A percentile compares a stretch with the other conserved stretches of the same genome.
phyloP scores from a whole-genome alignment of 306 rosid species.

The Calophaca sinica region DNA sequence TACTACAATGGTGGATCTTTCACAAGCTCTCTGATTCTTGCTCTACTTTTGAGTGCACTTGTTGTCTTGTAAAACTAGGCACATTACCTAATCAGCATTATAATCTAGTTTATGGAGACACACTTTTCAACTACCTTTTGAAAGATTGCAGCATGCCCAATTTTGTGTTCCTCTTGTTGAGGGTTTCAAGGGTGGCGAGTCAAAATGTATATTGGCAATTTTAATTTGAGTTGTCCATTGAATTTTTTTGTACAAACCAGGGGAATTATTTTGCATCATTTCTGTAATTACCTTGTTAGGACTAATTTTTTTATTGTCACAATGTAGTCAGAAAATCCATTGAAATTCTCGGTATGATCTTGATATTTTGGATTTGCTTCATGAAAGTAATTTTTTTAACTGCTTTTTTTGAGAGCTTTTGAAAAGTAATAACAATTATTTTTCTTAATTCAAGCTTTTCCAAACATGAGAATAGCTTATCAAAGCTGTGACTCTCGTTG shows the following conservation, averaged over 20 bases:
- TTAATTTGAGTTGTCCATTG: slow-evolving; percentile 50
- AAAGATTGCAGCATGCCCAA: slow-evolving; percentile 65
- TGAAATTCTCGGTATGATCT: slow-evolving; percentile 7
- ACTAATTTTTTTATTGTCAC: background rate
- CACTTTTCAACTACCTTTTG: slow-evolving; percentile 45
- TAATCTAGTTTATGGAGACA: slow-evolving; percentile 41
- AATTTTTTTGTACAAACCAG: slow-evolving; percentile 57
- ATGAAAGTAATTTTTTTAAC: background rate
- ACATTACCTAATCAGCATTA: slow-evolving; percentile 20
- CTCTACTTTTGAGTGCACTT: slow-evolving; percentile 56
- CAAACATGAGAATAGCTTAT: background rate
- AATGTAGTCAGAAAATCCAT: slow-evolving; percentile 22
- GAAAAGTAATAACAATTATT: no score
- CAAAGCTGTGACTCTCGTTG: no score
- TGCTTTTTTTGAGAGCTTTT: no score
- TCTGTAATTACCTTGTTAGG: slow-evolving; percentile 48
- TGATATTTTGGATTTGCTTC: background rate
- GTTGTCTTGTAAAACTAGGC: slow-evolving; percentile 56
- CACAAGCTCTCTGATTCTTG: slow-evolving; percentile 56
- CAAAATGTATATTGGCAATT: slow-evolving; percentile 54
- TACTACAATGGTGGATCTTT: slow-evolving; percentile 53
- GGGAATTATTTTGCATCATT: slow-evolving; percentile 46
- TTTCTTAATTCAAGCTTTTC: background rate
- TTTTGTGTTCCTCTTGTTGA: slow-evolving; percentile 70
- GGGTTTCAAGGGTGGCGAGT: slow-evolving; percentile 56